phyloP scores from a whole-genome alignment of 2,329 filamentous ascomycete species.

The Fusarium newnesense region DNA sequence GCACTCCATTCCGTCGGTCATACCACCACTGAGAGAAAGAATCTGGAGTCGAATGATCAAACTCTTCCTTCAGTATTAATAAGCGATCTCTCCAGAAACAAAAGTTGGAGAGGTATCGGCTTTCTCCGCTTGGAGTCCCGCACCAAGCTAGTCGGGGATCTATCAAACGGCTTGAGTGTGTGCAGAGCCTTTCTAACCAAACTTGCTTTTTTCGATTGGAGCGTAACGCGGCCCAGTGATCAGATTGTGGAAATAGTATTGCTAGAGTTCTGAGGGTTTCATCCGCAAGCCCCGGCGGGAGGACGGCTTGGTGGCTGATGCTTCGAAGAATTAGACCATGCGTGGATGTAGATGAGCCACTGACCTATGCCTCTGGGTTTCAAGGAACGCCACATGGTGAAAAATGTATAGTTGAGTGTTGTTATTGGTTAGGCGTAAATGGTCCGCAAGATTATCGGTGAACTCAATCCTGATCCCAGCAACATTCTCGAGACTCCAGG shows the following conservation, averaged over 20 bases:
- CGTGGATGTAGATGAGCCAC: rapidly evolving
- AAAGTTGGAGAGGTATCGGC: not conserved
- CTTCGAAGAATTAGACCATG: rapidly evolving
- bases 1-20: not conserved
- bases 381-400: rapidly evolving
- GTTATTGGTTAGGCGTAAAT: rapidly evolving
- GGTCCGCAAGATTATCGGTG: rapidly evolving
- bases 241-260: rapidly evolving
- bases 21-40: not conserved
- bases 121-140: not conserved
- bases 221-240: rapidly evolving
- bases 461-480: not conserved
- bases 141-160: not conserved
- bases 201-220: not conserved
- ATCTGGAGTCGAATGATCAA: not conserved
- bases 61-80: rapidly evolving
- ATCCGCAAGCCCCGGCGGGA: rapidly evolving
- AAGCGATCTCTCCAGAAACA: rapidly evolving
- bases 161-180: rapidly evolving
- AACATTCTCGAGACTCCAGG: not conserved
- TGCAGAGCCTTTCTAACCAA: not conserved
- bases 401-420: rapidly evolving
- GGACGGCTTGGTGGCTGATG: not conserved
- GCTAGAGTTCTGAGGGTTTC: rapidly evolving
- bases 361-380: rapidly evolving